Evolutionary conservation across 805 yeast genomes (phyloP), one percentile per base, ranked within the genome.

Genomic region (Nematodospora valgi): DNA sequence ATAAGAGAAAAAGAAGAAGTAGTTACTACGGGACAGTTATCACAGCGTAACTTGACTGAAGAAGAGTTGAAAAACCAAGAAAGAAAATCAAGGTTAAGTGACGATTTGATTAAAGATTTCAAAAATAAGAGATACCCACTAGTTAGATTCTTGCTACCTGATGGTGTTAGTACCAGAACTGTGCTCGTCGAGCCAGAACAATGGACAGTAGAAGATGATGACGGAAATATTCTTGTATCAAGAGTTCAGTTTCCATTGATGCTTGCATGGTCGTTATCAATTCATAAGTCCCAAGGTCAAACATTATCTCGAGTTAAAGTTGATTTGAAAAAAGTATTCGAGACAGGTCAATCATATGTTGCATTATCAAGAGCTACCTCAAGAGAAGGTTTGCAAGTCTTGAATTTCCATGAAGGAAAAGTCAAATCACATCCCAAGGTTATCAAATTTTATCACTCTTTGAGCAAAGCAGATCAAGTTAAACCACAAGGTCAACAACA

Each of bases 231-330:
- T 0, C 46, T 86, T 10, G 95, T 86, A 1, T 69, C 82, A 2
- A 68, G 97, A 48, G 67, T 70, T 0, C 98, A 93, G 52, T 47
- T 93, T 2, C 98, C 98, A 0, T 62, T 93, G 35, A 80, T 91
- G 48, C 64, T 89, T n/a, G 95, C 98, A 0, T 93, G 98, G 97
- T 88, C 98, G 0, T 59, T 93, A 28, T 88, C 97, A 0, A 89
- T 93, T 29, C 98, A 93, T 55, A 91, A 93, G 61, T 80, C 97
- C 0, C 98, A 91, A 56, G 98, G 98, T 1, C 98, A 93, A 56
- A 89, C 98, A 1, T 41, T 56, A 27, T 56, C 52, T 1, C 88
- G 58, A 95, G 98, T 9, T 89, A 91, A 58, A 85, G 95, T 91
- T 5, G 95, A 93, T 54, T 68, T 91, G 41, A 67, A 72, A 23